phyloP scores from a whole-genome alignment of 192 early-diverging fungal genomes.

The Coemansia asiatica region DNA sequence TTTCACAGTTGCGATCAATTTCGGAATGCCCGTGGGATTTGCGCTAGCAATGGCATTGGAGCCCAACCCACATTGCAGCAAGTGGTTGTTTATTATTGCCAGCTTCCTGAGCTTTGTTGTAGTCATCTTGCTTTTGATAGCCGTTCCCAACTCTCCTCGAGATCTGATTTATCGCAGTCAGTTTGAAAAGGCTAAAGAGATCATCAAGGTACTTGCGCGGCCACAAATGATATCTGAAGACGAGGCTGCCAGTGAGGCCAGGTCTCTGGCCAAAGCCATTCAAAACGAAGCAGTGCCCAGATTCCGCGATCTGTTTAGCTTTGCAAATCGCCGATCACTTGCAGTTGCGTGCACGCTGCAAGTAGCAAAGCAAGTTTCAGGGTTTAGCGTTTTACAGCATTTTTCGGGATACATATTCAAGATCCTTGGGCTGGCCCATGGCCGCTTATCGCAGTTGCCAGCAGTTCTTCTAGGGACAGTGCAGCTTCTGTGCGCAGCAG shows the following conservation, averaged over 20 bases:
- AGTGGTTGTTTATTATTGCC: constrained; percentile 21
- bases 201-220: constrained; percentile 17
- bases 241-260: constrained; percentile 3
- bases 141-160: constrained; percentile 36
- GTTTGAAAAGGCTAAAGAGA: constrained; percentile 12
- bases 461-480: constrained; percentile 16
- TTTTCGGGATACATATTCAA: constrained; percentile 30
- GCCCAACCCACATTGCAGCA: not conserved
- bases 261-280: constrained; percentile 10
- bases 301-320: constrained; percentile 24
- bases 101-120: constrained; percentile 11
- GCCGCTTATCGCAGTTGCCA: constrained; percentile 14
- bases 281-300: constrained; percentile 8
- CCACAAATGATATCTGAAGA: constrained; percentile 10
- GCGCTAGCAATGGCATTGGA: constrained; percentile 12
- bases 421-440: constrained; percentile 13
- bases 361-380: constrained; percentile 29
- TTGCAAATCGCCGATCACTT: constrained; percentile 11
- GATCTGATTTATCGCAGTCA: constrained; percentile 26
- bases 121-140: constrained; percentile 5
- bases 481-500: constrained; percentile 10
- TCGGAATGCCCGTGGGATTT: constrained; percentile 27
- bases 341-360: constrained; percentile 26
- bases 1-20: constrained; percentile 22
- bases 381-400: constrained; percentile 25